Evolutionary conservation across 345 rosid species (phyloP), one percentile per base, ranked within the genome.

Genomic region (Salix koriyanagi): DNA sequence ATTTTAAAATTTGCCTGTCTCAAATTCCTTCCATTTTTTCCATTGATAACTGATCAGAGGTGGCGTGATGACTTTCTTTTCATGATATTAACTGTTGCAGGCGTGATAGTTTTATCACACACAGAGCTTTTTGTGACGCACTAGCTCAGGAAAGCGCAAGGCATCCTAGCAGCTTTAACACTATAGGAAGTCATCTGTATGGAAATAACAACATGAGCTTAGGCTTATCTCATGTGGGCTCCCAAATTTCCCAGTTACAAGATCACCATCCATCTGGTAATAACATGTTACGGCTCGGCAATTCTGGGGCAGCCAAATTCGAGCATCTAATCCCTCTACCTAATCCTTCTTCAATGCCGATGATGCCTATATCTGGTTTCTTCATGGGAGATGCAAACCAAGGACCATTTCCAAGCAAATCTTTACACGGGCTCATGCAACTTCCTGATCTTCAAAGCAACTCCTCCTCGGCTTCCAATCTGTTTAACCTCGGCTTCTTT

Each of bases 131-230:
- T 39, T 79, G 81, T 46, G 81, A 79, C 69, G 81, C 81, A 26
- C 64, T 79, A 61, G 82, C 82, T 36, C 82, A 79, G 75, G 82
- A 79, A 28, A 79, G 65, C 69, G 78, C 82, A 58, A 74, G 82
- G 52, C 73, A 79, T 62, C 75, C 82, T 36, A 10, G 74, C 14
- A 61, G 30, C 77, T 44, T 79, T 23, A 67, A 30, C 60, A 26
- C 81, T 32, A 54, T 72, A 18, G 81, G 73, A 68, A 42, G 46
- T 25, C 78, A 79, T 74, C 72, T 79, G 1, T 79, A 60, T 69
- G 82, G 75, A 69, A 79, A 74, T 34, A 79, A 50, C 72, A 69
- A 69, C 65, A 79, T 79, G 75, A 46, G 41, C 70, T 18, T 79
- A 69, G 71, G 75, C 65, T 32, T 79, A 36, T 79, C 82, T 74